Evolutionary conservation across 805 yeast genomes (phyloP).

Genomic region (Saturnispora bothae): DNA sequence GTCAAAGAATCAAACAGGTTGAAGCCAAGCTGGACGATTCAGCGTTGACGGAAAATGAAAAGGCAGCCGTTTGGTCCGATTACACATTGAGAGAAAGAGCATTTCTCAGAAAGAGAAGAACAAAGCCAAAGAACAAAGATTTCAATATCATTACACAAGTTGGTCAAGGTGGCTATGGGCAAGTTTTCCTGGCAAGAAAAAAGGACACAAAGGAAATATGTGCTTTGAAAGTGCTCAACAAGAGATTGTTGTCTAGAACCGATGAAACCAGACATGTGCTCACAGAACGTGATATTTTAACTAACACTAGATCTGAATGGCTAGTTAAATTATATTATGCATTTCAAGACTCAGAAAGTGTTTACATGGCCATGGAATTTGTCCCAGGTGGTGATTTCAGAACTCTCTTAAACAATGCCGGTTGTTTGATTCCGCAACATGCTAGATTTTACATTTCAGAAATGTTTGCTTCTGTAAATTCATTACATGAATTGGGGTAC

Average conservation of each 20-base stretch:
- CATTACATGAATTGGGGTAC: conserved; percentile 88
- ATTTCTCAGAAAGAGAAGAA: conserved; percentile 73
- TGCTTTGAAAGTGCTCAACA: conserved; percentile 86
- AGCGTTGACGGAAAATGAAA: conserved; percentile 26
- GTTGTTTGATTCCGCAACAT: conserved; percentile 85
- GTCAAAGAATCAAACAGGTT: conserved; percentile 70
- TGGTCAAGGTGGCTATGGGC: conserved; percentile 99
- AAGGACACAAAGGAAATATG: conserved; percentile 91
- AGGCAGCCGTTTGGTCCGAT: conserved; percentile 58
- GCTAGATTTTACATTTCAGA: conserved; percentile 92
- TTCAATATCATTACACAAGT: conserved; percentile 96
- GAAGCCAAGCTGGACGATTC: conserved; percentile 35
- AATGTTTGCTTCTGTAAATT: conserved; percentile 92
- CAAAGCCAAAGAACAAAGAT: conserved; percentile 89
- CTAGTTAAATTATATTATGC: conserved; percentile 87
- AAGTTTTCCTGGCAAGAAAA: conserved; percentile 92
- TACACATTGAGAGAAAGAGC: conserved; percentile 81
- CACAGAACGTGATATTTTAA: conserved; percentile 92
- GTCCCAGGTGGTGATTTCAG: conserved; percentile 99
- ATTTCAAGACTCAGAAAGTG: conserved; percentile 83
- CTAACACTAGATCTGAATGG: conserved; percentile 96
- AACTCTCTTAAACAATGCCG: conserved; percentile 86
- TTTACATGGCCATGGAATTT: conserved; percentile 95
- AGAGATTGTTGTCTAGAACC: conserved; percentile 71
- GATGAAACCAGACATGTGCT: conserved; percentile 94